phyloP scores from a whole-genome alignment of 202 grass and related monocot species.

The Panicum hallii region DNA sequence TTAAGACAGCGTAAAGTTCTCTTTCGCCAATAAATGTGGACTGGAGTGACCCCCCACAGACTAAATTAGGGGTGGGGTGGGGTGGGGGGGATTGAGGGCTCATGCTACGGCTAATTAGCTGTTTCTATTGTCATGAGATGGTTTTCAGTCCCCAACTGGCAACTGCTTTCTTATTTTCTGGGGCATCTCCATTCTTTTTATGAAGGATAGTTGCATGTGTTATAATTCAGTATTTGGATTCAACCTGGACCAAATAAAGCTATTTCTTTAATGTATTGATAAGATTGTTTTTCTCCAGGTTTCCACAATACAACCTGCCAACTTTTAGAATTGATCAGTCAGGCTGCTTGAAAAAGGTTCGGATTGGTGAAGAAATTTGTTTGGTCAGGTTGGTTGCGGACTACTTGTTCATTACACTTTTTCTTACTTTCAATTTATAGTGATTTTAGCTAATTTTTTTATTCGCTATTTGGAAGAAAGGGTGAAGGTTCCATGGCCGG shows the following conservation, averaged over 20 bases:
- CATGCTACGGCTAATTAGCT: neutral
- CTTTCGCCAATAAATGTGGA: neutral
- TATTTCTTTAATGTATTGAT: constrained; percentile 36
- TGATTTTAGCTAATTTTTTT: constrained; percentile 49
- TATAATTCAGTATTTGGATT: neutral
- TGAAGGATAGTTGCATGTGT: neutral
- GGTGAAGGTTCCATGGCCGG: constrained; percentile 97
- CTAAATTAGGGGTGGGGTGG: neutral
- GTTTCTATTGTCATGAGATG: neutral
- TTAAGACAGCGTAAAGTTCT: constrained; percentile 11
- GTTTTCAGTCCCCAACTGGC: neutral
- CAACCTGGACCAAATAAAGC: neutral
- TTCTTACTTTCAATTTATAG: neutral
- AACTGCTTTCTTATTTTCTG: neutral
- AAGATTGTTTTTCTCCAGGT: constrained; percentile 64
- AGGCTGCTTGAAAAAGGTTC: constrained; percentile 81
- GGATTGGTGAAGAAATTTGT: constrained; percentile 94
- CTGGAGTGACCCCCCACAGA: neutral
- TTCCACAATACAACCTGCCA: constrained; percentile 92
- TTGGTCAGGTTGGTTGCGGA: constrained; percentile 77
- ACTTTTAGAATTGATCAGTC: constrained; percentile 82
- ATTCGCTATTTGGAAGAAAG: constrained; percentile 91
- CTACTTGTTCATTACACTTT: constrained; percentile 22
- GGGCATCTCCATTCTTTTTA: constrained; percentile 6
- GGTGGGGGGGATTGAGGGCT: neutral